Evolutionary conservation across 345 rosid species (phyloP).

Genomic region (Triadica sebifera): DNA sequence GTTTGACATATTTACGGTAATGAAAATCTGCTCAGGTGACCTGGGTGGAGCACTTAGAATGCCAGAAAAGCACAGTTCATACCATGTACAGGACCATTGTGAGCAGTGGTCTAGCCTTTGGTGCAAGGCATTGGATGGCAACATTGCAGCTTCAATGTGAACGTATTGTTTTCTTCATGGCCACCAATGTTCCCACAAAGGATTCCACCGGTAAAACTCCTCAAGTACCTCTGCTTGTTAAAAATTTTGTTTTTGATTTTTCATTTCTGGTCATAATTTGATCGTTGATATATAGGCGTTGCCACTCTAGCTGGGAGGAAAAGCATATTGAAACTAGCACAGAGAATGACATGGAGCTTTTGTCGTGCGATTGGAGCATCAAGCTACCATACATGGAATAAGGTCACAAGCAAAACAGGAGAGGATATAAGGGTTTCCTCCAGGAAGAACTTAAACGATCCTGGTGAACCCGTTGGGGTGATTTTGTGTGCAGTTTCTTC

Average conservation of each 20-base stretch:
- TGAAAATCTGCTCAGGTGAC: slow-evolving; percentile 51
- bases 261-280: neutral
- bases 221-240: neutral
- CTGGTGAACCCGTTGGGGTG: slow-evolving; percentile 89
- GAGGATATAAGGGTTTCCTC: slow-evolving; percentile 88
- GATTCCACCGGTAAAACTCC: slow-evolving; percentile 69
- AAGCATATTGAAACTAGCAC: slow-evolving; percentile 87
- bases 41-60: slow-evolving; percentile 93
- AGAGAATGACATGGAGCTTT: slow-evolving; percentile 83
- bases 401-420: slow-evolving; percentile 80
- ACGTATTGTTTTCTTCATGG: slow-evolving; percentile 95
- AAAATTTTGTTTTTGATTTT: neutral
- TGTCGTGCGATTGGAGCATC: slow-evolving; percentile 87
- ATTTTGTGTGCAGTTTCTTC: slow-evolving; percentile 90
- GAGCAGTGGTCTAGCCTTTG: slow-evolving; percentile 84
- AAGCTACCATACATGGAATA: slow-evolving; percentile 90
- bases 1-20: neutral
- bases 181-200: slow-evolving; percentile 96
- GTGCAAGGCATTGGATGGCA: slow-evolving; percentile 90
- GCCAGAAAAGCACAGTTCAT: slow-evolving; percentile 68
- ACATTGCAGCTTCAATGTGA: slow-evolving; percentile 89
- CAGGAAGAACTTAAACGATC: slow-evolving; percentile 87
- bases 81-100: slow-evolving; percentile 72
- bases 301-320: slow-evolving; percentile 92
- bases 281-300: slow-evolving; percentile 47